A percentile compares a stretch with the other conserved stretches of the same genome.
Evolutionary conservation across 495 filamentous ascomycete species (phyloP).

Genomic region (Neurospora sp.): DNA sequence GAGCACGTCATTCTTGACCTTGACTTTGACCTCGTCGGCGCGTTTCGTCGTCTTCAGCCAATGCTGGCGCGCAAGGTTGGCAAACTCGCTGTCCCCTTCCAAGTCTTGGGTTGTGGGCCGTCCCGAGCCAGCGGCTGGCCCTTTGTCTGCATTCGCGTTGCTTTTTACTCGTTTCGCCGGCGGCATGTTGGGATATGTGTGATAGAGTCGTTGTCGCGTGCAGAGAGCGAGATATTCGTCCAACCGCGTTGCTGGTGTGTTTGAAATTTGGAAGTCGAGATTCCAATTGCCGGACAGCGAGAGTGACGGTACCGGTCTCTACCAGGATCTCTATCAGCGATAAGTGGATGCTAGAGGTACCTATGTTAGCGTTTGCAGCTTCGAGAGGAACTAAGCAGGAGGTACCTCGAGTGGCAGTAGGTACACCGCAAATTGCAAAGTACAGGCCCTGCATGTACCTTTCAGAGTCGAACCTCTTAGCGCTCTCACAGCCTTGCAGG

Average conservation of each 20-base stretch:
- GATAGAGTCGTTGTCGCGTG: conserved; percentile 8
- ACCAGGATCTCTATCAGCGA: not conserved
- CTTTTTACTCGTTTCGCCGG: conserved; percentile 40
- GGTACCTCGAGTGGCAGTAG: not conserved
- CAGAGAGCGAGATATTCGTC: conserved; percentile 1
- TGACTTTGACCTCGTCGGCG: conserved; percentile 47
- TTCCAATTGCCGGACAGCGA: not conserved
- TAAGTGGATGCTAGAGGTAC: not conserved
- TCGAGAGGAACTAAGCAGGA: not conserved
- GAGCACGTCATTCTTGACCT: conserved; percentile 75
- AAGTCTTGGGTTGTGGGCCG: conserved; percentile 37
- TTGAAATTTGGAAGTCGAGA: not conserved
- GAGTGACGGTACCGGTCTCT: not conserved
- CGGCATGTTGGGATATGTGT: conserved; percentile 26
- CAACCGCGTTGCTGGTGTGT: not conserved
- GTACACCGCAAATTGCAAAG: not conserved
- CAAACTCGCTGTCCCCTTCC: conserved; percentile 71
- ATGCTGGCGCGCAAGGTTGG: conserved; percentile 69
- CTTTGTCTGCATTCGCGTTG: conserved; percentile 23
- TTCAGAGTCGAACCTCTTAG: not conserved
- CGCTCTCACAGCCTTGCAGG: not conserved
- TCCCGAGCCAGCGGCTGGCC: conserved; percentile 24
- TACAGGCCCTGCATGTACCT: not conserved
- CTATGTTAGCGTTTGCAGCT: not conserved
- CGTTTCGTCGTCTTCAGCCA: conserved; percentile 56